phyloP scores from a whole-genome alignment of 1,139 yeast genomes.

The Dujonia santamariae region DNA sequence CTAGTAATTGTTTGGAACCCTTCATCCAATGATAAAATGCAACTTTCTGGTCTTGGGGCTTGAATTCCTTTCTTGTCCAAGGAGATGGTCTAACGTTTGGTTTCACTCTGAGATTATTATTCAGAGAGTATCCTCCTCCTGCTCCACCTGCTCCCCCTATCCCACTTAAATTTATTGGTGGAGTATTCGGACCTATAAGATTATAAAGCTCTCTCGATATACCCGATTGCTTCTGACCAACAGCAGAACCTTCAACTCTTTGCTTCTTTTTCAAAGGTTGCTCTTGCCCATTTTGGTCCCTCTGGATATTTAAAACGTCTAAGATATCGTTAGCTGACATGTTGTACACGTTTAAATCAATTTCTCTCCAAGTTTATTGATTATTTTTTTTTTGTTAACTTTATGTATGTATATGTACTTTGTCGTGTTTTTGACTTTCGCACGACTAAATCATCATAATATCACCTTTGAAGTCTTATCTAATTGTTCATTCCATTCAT shows the following conservation, averaged over 20 bases:
- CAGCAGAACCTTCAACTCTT: constrained; percentile 21
- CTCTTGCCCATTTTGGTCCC: constrained; percentile 37
- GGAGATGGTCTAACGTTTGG: constrained; percentile 73
- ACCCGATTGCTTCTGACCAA: constrained; percentile 10
- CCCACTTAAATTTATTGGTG: constrained; percentile 67
- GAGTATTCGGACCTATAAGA: constrained; percentile 87
- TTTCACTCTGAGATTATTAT: constrained; percentile 50
- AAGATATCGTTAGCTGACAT: constrained; percentile 65
- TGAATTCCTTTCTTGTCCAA: constrained; percentile 72
- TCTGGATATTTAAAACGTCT: constrained; percentile 69
- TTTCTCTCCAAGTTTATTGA: too few relatives aligned
- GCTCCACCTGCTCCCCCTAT: constrained; percentile 30
- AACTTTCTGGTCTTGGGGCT: constrained; percentile 47
- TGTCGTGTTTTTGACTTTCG: too few relatives aligned
- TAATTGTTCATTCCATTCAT: too few relatives aligned
- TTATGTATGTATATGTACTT: too few relatives aligned
- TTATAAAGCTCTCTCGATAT: constrained; percentile 89
- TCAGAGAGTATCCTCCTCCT: neutral
- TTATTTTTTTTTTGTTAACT: too few relatives aligned
- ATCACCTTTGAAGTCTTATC: too few relatives aligned
- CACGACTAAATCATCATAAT: too few relatives aligned
- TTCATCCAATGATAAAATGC: constrained; percentile 83
- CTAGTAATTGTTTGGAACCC: constrained; percentile 56
- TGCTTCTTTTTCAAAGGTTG: constrained; percentile 39
- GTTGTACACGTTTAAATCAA: neutral